These are phyloP conservation scores for Triticum monococcum DNA, from an alignment of 176 grass and related monocot genomes.

Conservation along the genomic window DNA sequence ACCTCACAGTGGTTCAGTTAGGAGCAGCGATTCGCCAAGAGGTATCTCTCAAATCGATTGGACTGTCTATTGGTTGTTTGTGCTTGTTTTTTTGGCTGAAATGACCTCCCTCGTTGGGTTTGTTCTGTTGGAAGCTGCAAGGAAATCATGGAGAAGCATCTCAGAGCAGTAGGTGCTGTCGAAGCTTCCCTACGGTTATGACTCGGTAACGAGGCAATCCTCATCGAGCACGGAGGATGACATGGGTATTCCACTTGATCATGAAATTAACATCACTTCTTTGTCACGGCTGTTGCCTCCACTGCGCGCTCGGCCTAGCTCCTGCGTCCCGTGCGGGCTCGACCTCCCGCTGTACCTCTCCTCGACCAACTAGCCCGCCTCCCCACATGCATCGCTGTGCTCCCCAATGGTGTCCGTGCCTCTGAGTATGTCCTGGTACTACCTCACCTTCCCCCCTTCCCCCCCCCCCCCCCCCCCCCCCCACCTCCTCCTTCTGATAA, in stretches of 20 bases:
- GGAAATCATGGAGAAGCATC: slow-evolving; percentile 72
- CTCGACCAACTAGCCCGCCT: slow-evolving; percentile 2
- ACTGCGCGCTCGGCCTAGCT: too few relatives aligned
- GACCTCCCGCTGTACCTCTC: too few relatives aligned
- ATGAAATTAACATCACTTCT: background rate
- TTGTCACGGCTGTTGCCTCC: background rate
- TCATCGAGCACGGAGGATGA: slow-evolving; percentile 87
- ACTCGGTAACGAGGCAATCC: slow-evolving; percentile 49
- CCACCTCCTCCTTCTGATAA: background rate
- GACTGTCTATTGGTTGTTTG: too few relatives aligned
- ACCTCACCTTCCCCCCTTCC: background rate
- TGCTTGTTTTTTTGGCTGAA: too few relatives aligned
- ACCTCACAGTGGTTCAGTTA: too few relatives aligned
- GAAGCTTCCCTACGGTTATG: slow-evolving; percentile 71
- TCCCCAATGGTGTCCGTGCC: slow-evolving; percentile 70
- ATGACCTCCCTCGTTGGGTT: background rate
- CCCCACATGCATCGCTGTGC: slow-evolving; percentile 44
- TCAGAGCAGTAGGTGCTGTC: slow-evolving; percentile 54
- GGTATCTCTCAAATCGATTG: too few relatives aligned
- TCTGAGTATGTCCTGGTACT: slow-evolving; percentile 61
- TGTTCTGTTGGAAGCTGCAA: slow-evolving; percentile 41
- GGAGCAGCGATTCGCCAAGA: too few relatives aligned
- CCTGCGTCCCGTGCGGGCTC: too few relatives aligned
- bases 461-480: too few relatives aligned
- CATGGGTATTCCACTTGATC: slow-evolving; percentile 63